Conservation (phyloP, 768 basidiomycete genomes). For the Boletus rubroflammeus region DNA sequence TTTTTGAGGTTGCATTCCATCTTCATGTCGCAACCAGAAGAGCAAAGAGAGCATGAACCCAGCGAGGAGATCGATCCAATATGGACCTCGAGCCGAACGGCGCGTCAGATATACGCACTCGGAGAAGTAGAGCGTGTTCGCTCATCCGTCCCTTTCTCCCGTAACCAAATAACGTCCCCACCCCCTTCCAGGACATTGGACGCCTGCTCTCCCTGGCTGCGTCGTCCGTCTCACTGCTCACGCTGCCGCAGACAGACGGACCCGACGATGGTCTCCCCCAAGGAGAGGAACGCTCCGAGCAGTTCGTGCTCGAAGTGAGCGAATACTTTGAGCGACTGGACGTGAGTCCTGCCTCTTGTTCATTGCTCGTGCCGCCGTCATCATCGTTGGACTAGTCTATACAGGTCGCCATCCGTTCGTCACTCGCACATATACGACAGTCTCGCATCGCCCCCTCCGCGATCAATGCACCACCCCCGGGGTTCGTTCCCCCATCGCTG, state of each 20-base stretch:
- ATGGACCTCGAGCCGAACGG: slow-evolving; percentile 78
- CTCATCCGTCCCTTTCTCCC: not conserved
- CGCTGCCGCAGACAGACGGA: slow-evolving; percentile 78
- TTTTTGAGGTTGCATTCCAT: not conserved
- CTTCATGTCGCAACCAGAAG: slow-evolving; percentile 24
- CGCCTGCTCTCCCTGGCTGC: slow-evolving; percentile 72
- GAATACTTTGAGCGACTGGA: slow-evolving; percentile 83
- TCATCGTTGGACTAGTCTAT: slow-evolving; percentile 48
- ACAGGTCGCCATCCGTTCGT: slow-evolving; percentile 71
- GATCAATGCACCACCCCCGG: slow-evolving; percentile 73
- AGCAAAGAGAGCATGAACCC: slow-evolving; percentile 9
- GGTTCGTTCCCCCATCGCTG: slow-evolving; percentile 73
- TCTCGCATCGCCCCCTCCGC: slow-evolving; percentile 84
- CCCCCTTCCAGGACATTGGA: slow-evolving; percentile 62
- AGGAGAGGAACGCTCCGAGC: slow-evolving; percentile 80
- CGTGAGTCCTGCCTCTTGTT: slow-evolving; percentile 37
- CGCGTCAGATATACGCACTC: slow-evolving; percentile 76
- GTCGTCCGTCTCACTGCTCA: slow-evolving; percentile 73
- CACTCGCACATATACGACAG: slow-evolving; percentile 75
- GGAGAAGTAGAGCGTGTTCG: slow-evolving; percentile 76
- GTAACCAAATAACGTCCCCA: not conserved
- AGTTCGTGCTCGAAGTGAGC: slow-evolving; percentile 80
- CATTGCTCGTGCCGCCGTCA: not conserved
- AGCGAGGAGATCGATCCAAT: slow-evolving; percentile 62
- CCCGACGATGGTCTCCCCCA: slow-evolving; percentile 67